Percentiles rank a stretch among this genome's conserved stretches.
Conservation (phyloP, 2,329 filamentous ascomycete species). For the Diaporthe aspalathi region DNA sequence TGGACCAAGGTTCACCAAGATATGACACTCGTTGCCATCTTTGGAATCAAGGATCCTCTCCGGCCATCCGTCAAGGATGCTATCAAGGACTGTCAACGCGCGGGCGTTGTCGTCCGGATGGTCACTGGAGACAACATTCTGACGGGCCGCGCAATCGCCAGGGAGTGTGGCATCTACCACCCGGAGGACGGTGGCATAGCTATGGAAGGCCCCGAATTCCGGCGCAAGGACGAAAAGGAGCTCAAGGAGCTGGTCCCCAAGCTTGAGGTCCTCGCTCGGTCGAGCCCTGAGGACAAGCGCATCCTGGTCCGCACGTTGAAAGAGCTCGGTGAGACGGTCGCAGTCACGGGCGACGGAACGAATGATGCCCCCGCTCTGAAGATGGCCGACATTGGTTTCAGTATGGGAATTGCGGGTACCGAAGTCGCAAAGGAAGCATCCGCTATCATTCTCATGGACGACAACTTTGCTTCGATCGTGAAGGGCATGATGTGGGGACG, state of each 20-base stretch:
- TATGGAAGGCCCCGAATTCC: slow-evolving; percentile 36
- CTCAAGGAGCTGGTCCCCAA: slow-evolving; percentile 34
- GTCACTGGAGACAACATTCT: slow-evolving; percentile 77
- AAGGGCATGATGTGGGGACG: slow-evolving; percentile 74
- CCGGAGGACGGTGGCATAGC: slow-evolving; percentile 35
- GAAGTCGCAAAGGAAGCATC: slow-evolving; percentile 36
- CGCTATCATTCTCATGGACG: slow-evolving; percentile 35
- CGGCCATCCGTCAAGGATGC: slow-evolving; percentile 75
- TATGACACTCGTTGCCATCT: slow-evolving; percentile 79
- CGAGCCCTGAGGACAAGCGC: slow-evolving; percentile 36
- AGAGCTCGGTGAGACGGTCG: slow-evolving; percentile 32
- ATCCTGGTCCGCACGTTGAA: slow-evolving; percentile 34
- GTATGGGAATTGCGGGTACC: slow-evolving; percentile 34
- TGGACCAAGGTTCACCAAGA: slow-evolving; percentile 73
- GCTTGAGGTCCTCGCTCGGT: slow-evolving; percentile 29
- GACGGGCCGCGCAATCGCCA: slow-evolving; percentile 73
- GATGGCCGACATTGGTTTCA: slow-evolving; percentile 35
- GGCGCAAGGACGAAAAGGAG: slow-evolving; percentile 30
- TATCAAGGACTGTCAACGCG: slow-evolving; percentile 73
- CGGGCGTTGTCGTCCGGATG: slow-evolving; percentile 80
- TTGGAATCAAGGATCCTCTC: slow-evolving; percentile 81
- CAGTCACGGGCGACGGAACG: slow-evolving; percentile 33
- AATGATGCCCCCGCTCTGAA: slow-evolving; percentile 36
- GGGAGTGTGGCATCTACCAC: slow-evolving; percentile 63
- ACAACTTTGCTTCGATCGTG: slow-evolving; percentile 37